Base-by-base conservation (phyloP, 2,329 filamentous ascomycete genomes). In the Curvularia lunata region DNA sequence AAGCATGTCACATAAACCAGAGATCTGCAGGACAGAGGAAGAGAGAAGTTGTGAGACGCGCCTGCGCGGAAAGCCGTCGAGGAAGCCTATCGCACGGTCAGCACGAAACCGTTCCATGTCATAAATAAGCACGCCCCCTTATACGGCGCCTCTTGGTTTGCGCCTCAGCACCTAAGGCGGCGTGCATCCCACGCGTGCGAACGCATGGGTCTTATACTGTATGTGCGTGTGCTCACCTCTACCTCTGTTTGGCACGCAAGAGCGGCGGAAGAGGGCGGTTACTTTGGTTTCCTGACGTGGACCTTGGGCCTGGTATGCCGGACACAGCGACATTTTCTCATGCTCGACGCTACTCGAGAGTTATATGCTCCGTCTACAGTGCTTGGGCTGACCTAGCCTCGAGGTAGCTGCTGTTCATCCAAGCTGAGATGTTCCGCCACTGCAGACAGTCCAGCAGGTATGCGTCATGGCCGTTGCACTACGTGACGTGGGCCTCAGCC, bases 381-480 rank as follows among this genome's bases (percentile, higher is more conserved):
- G 60, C 70, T 68, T 70, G 72, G 71, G 67, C 66, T 56, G 43
- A 61, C 46, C 58, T 57, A 61, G 59, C 56, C 52, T 62, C 52
- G 60, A 61, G 48, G 65, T 64, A 58, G 62, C 64, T 63, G 62
- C 63, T 63, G 59, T 64, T 61, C 62, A 65, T 65, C 59, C 60
- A 57, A 75, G 71, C 72, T 75, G 73, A 72, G 62, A 52, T 47
- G 37, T 62, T 46, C 63, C 68, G 67, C 70, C 67, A 69, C 69
- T 43, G 52, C 64, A 63, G 60, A 65, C 56, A 58, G 46, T 61
- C 61, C 67, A 60, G 56, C 61, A 60, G 64, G 55, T 61, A 64
- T 65, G 66, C 61, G 58, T 69, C 61, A 49, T 54, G 30, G 55
- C 50, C 55, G 45, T 58, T 38, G 66, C 65, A 58, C 54, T 70